Evolutionary conservation across 2,329 filamentous ascomycete species (phyloP).

Genomic region (Alternaria arbusti): DNA sequence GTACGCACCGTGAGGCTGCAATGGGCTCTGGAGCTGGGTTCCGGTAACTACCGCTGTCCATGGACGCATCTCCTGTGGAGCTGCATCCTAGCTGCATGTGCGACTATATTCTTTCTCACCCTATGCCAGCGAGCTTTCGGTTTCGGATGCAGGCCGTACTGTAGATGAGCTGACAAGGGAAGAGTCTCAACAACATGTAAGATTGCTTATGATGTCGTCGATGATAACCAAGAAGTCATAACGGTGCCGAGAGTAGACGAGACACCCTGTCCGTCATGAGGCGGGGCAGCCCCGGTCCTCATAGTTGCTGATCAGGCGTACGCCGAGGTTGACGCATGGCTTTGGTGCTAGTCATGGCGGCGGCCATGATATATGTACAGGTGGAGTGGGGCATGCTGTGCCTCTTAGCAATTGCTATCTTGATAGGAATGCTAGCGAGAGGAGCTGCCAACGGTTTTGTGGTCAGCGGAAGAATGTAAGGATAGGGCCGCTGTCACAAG

Average conservation of each 20-base stretch:
- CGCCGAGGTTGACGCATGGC: neutral
- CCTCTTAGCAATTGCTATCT: neutral
- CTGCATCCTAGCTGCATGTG: slow-evolving; percentile 2
- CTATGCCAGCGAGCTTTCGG: slow-evolving; percentile 6
- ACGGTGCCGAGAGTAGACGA: slow-evolving; percentile 1
- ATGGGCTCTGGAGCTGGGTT: neutral
- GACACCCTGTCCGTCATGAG: neutral
- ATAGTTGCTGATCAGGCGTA: neutral
- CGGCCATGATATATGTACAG: neutral
- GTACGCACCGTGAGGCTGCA: neutral
- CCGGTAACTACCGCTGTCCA: slow-evolving; percentile 8
- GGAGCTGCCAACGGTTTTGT: neutral
- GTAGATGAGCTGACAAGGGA: slow-evolving; percentile 6
- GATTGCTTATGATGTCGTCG: neutral
- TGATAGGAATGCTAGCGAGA: neutral
- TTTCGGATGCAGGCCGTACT: slow-evolving; percentile 10
- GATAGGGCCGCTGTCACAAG: slow-evolving; percentile 14
- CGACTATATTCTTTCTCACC: slow-evolving; percentile 7
- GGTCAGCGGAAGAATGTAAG: slow-evolving; percentile 2
- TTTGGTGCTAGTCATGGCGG: neutral
- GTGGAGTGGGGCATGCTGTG: slow-evolving; percentile 1
- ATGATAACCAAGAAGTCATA: neutral
- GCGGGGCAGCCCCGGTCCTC: slow-evolving; percentile 6
- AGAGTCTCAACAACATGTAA: slow-evolving; percentile 11
- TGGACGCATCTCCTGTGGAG: slow-evolving; percentile 1